Base-by-base conservation (phyloP, 1,139 yeast species). In the Dujonia santamariae region DNA sequence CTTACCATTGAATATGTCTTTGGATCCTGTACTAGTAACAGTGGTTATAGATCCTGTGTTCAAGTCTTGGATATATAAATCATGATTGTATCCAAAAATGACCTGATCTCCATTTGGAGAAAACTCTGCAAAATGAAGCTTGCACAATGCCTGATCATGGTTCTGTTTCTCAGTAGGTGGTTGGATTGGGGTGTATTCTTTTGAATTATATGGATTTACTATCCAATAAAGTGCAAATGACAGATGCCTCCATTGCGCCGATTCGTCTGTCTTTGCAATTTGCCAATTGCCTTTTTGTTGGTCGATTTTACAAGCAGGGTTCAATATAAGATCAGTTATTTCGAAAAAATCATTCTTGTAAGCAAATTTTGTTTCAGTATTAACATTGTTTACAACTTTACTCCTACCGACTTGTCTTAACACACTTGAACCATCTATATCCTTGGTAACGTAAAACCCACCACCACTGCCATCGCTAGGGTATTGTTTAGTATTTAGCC, bases 1-100 rank as follows among this genome's bases (percentile, higher is more conserved):
- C 37, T 69, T 69, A 16, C 96, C 99, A 51, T 92, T 87, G 47
- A 80, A 76, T n/a, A 86, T 65, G 30, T 72, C 60, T 1, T 56
- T 56, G 4, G 83, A 73, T 0, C 97, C 97, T 48, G 79, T 88
- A 2, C 50, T 39, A 0, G 97, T 87, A 9, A 92, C 59, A 47
- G 66, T 72, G 0, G 41, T 47, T 4, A 62, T 46, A 8, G 46
- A 39, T 46, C 46, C 3, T 54, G 30, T 41, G 1, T 40, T 36
- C 0, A 72, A 46, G 25, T 67, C 51, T 36, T 73, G 67, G 12
- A 85, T 37, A 43, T 50, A 68, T 7, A 69, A 53, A 42, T 69
- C 56, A 45, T 68, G 66, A 28, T 65, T 54, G 39, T 46, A 51
- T 4, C 67, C 64, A 43, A 61, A 67, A 1, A 66, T 52, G 9